phyloP scores from a whole-genome alignment of 768 basidiomycete genomes.

The Lyophyllum shimeji region DNA sequence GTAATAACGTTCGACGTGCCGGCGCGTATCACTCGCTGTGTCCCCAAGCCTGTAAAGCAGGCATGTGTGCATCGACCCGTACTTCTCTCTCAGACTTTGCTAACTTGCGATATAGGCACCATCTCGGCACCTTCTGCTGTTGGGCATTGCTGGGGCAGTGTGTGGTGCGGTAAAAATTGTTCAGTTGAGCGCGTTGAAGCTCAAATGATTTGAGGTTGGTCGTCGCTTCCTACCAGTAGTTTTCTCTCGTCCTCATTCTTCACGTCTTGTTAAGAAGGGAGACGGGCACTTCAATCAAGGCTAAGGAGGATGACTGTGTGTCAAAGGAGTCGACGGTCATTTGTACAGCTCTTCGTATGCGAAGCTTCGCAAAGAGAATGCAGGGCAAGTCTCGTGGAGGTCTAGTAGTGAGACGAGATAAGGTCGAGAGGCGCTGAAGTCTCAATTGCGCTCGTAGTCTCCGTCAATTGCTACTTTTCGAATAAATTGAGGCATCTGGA shows the following conservation, averaged over 20 bases:
- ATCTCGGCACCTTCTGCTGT: not conserved
- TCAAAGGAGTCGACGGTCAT: no score
- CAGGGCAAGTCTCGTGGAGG: no score
- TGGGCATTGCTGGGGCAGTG: not conserved
- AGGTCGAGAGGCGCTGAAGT: no score
- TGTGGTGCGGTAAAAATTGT: slow-evolving; percentile 1
- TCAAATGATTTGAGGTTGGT: not conserved
- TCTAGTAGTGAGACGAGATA: no score
- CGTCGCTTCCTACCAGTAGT: not conserved
- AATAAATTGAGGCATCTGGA: no score
- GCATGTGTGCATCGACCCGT: not conserved
- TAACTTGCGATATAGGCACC: not conserved
- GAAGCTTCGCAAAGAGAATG: no score
- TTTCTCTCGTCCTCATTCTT: not conserved
- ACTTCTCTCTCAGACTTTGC: not conserved
- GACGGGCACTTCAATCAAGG: no score
- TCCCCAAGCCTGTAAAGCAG: not conserved
- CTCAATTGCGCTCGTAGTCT: no score
- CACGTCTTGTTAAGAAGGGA: not conserved
- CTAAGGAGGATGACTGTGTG: no score
- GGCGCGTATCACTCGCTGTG: slow-evolving; percentile 3
- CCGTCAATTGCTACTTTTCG: no score
- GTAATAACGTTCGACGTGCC: slow-evolving; percentile 5
- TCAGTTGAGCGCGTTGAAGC: not conserved
- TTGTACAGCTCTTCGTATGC: no score